Percentiles rank a stretch among this genome's conserved stretches.
Evolutionary conservation across 257 asterid genomes (phyloP).

Genomic region (Solanum okadae): DNA sequence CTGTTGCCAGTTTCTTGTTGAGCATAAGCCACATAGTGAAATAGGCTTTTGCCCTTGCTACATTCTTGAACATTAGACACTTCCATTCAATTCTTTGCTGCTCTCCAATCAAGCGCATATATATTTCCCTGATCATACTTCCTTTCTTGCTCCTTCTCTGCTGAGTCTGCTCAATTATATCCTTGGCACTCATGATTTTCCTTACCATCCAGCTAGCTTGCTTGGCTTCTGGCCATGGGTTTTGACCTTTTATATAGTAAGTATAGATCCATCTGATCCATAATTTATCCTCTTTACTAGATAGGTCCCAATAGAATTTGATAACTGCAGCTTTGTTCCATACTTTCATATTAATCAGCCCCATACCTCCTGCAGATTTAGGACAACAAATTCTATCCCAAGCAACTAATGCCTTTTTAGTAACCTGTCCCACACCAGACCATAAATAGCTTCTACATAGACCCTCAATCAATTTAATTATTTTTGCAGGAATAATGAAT

Average conservation of each 20-base stretch:
- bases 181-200: not conserved
- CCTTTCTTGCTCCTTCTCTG: not conserved
- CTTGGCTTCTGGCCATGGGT: too few relatives aligned
- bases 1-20: too few relatives aligned
- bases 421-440: not conserved
- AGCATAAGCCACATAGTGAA: too few relatives aligned
- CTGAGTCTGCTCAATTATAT: not conserved
- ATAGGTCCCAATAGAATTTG: not conserved
- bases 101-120: not conserved
- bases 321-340: not conserved
- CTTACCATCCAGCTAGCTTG: not conserved
- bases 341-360: too few relatives aligned
- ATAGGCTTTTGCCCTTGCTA: too few relatives aligned
- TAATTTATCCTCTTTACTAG: not conserved
- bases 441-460: too few relatives aligned
- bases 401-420: not conserved
- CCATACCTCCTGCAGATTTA: not conserved
- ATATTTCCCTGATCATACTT: too few relatives aligned
- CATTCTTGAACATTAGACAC: not conserved
- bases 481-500: too few relatives aligned
- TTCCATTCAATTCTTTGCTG: not conserved
- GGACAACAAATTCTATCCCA: not conserved
- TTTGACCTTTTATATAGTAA: too few relatives aligned
- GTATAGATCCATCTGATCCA: not conserved
- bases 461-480: too few relatives aligned